Evolutionary conservation across 208 protist species (phyloP).

Genomic region (Crithidia sp.): DNA sequence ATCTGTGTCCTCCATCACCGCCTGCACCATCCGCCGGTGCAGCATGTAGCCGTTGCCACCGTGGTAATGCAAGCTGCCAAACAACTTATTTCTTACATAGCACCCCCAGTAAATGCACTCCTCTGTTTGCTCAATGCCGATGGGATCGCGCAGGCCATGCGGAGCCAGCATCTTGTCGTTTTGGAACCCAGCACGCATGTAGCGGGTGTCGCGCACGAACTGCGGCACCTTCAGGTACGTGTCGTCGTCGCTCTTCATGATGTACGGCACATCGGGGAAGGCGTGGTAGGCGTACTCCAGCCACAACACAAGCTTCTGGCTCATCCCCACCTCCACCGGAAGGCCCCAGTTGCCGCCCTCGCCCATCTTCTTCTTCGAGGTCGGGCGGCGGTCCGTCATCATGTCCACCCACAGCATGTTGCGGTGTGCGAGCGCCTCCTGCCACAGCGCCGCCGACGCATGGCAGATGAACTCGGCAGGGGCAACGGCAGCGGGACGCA

Average conservation of each 20-base stretch:
- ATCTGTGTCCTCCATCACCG: not conserved
- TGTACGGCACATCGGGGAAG: slow-evolving; percentile 28
- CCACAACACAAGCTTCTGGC: slow-evolving; percentile 39
- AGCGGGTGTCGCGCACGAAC: slow-evolving; percentile 33
- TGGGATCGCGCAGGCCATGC: not conserved
- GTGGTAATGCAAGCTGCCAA: not conserved
- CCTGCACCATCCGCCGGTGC: not conserved
- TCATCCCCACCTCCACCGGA: slow-evolving; percentile 28
- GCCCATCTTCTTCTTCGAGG: slow-evolving; percentile 19
- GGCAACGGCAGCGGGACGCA: slow-evolving; percentile 1
- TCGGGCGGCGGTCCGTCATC: slow-evolving; percentile 20
- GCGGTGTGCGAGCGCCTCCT: slow-evolving; percentile 24
- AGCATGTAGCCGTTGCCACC: not conserved
- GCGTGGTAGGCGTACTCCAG: slow-evolving; percentile 28
- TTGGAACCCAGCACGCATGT: slow-evolving; percentile 3
- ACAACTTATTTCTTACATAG: not conserved
- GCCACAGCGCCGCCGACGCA: slow-evolving; percentile 23
- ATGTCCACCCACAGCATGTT: slow-evolving; percentile 26
- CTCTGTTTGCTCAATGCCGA: not conserved
- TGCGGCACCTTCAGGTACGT: slow-evolving; percentile 45
- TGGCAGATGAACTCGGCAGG: slow-evolving; percentile 15
- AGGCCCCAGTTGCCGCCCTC: slow-evolving; percentile 31
- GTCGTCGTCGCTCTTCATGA: slow-evolving; percentile 51
- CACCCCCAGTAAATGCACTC: slow-evolving; percentile 12
- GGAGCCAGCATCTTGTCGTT: not conserved